phyloP scores from a whole-genome alignment of 441 rosid species.

The Syzygium syzygioides region DNA sequence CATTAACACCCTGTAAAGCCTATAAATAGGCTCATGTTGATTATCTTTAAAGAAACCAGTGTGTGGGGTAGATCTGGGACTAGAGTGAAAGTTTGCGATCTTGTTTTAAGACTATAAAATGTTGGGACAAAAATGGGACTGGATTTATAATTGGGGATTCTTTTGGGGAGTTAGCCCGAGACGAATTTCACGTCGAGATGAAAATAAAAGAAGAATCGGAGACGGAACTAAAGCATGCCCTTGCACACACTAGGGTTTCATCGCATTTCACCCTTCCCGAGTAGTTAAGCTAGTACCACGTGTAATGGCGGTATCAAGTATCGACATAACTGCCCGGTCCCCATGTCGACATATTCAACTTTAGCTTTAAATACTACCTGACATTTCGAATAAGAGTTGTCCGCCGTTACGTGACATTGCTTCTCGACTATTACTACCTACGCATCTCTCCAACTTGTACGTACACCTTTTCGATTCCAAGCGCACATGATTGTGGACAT shows the following conservation, averaged over 20 bases:
- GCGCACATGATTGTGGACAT: neutral
- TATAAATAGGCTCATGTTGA: neutral
- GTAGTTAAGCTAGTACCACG: neutral
- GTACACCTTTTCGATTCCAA: neutral
- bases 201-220: neutral
- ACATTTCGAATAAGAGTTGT: neutral
- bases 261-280: neutral
- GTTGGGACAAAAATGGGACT: neutral
- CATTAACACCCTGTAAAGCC: neutral
- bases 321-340: neutral
- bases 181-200: neutral
- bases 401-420: neutral
- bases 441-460: neutral
- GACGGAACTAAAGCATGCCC: neutral
- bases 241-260: neutral
- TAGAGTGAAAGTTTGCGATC: neutral
- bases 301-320: neutral
- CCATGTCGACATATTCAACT: neutral
- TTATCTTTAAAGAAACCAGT: neutral
- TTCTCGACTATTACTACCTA: neutral
- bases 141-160: neutral
- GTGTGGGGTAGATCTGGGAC: accelerated
- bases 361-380: neutral
- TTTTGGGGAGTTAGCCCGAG: neutral
- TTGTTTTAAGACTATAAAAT: neutral